These are phyloP conservation scores for Penicillium sp. DNA, from an alignment of 2,329 filamentous ascomycete genomes.

Conservation along the genomic window DNA sequence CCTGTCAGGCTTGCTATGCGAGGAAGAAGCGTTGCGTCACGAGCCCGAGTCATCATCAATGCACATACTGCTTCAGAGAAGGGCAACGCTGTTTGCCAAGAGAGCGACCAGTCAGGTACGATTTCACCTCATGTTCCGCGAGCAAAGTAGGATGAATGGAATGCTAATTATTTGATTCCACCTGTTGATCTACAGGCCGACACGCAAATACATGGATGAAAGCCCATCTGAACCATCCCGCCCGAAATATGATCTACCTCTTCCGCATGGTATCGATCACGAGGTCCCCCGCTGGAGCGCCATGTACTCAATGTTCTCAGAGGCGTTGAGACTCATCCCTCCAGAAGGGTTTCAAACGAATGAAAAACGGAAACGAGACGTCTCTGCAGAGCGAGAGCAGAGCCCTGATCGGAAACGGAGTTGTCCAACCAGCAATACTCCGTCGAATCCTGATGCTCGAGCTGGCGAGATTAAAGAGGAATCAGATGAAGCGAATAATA, in stretches of 20 bases:
- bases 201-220: not conserved
- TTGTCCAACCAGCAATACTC: not conserved
- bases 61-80: conserved; percentile 10
- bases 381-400: not conserved
- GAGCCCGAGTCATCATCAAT: conserved; percentile 2
- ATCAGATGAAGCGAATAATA: not conserved
- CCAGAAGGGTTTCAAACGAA: not conserved
- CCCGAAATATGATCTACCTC: not conserved
- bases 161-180: not conserved
- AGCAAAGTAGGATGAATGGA: not conserved
- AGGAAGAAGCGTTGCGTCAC: conserved; percentile 14
- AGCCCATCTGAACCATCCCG: not conserved
- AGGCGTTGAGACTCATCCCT: conserved; percentile 10
- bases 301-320: conserved; percentile 11
- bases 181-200: not conserved
- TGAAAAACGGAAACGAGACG: not conserved
- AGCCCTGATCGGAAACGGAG: not conserved
- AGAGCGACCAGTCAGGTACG: conserved; percentile 9
- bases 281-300: conserved; percentile 14
- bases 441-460: not conserved
- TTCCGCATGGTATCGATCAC: conserved; percentile 11
- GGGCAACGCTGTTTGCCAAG: conserved; percentile 6
- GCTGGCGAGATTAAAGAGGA: not conserved
- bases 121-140: too few relatives aligned
- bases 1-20: conserved; percentile 11